phyloP scores from a whole-genome alignment of 1,284 basidiomycete species.

The Puccinia hordei region DNA sequence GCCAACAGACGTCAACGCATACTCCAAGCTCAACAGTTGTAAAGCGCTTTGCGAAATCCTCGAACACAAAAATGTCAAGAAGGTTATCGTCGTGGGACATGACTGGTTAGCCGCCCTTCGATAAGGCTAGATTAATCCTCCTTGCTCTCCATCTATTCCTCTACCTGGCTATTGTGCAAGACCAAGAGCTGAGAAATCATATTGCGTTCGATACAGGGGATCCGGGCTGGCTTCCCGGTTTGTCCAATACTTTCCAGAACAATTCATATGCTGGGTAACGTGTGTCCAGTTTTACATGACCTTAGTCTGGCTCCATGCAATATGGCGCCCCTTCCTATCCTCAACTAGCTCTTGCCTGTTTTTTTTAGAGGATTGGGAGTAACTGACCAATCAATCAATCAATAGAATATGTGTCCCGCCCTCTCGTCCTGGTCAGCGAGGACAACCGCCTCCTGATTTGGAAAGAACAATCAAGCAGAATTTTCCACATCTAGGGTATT shows the following conservation, averaged over 20 bases:
- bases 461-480: not conserved
- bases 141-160: not conserved
- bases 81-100: conserved; percentile 25
- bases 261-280: conserved; percentile 25
- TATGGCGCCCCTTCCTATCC: not conserved
- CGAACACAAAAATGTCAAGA: conserved; percentile 18
- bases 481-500: conserved; percentile 31
- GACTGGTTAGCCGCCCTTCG: conserved; percentile 21
- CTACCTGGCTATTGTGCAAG: no score
- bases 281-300: not conserved
- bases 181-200: not conserved
- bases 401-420: conserved; percentile 39
- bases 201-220: conserved; percentile 5
- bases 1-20: conserved; percentile 14
- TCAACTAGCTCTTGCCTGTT: not conserved
- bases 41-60: conserved; percentile 27
- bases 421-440: conserved; percentile 14
- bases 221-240: conserved; percentile 12
- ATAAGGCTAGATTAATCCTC: not conserved
- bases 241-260: conserved; percentile 18
- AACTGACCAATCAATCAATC: not conserved
- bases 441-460: not conserved
- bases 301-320: no score
- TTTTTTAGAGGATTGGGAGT: not conserved
- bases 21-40: conserved; percentile 20